A percentile compares a stretch with the other conserved stretches of the same genome.
These are phyloP conservation scores for Acacia pycnantha DNA, from an alignment of 331 rosid genomes.

Conservation along the genomic window DNA sequence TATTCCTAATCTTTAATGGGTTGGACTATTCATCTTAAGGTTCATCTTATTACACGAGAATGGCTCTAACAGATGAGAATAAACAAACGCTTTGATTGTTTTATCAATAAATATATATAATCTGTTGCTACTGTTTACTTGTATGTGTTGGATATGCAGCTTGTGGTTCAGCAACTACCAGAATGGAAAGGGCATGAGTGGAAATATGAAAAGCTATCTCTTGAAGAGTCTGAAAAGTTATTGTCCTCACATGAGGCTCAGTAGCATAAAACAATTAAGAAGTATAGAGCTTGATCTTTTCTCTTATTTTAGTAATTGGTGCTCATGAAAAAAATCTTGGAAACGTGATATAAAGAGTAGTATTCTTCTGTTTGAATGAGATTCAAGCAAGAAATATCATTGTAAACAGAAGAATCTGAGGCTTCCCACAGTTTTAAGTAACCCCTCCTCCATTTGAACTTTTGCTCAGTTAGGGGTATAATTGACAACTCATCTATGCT, in stretches of 20 bases:
- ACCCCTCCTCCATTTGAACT: background rate
- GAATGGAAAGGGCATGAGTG: conserved; percentile 83
- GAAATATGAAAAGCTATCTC: conserved; percentile 46
- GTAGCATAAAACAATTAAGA: background rate
- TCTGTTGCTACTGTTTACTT: background rate
- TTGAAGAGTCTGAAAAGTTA: conserved; percentile 29
- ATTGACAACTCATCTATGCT: background rate
- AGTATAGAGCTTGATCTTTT: background rate
- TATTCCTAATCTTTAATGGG: background rate
- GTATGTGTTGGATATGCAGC: conserved; percentile 39
- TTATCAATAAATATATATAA: background rate
- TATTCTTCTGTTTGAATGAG: background rate
- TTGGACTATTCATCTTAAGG: background rate
- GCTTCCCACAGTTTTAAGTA: background rate
- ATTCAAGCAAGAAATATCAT: background rate
- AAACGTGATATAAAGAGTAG: background rate
- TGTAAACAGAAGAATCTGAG: background rate
- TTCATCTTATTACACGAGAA: background rate
- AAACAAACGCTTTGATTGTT: background rate
- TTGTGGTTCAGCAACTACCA: conserved; percentile 66
- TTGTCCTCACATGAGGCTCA: background rate
- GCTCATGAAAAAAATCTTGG: background rate
- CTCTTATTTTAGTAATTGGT: background rate
- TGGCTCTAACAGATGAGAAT: background rate
- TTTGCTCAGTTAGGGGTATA: background rate